phyloP scores from a whole-genome alignment of 148 eudicot genomes.

The Drosera capensis region DNA sequence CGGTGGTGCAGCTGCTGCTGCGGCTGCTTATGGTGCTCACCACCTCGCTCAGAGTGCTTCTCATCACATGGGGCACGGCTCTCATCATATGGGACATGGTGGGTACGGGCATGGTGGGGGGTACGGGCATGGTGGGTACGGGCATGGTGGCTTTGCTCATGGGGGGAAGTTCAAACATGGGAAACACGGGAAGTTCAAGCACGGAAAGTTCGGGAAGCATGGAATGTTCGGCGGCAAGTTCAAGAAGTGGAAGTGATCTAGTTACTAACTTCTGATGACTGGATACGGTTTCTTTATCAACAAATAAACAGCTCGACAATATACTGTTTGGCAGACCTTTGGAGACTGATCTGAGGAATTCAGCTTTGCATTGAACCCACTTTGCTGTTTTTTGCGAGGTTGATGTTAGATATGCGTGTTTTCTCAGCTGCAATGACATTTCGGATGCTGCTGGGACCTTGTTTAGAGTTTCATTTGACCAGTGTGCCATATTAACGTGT shows the following conservation, averaged over 20 bases:
- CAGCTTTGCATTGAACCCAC: too few relatives aligned
- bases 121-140: slow-evolving; percentile 8
- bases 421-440: too few relatives aligned
- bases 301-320: neutral
- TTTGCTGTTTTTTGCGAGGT: too few relatives aligned
- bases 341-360: too few relatives aligned
- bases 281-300: neutral
- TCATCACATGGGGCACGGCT: slow-evolving; percentile 6
- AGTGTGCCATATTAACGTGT: too few relatives aligned
- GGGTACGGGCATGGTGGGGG: slow-evolving; percentile 3
- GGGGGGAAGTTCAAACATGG: slow-evolving; percentile 8
- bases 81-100: slow-evolving; percentile 1
- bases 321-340: too few relatives aligned
- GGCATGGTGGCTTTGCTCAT: slow-evolving; percentile 12
- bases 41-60: slow-evolving; percentile 15
- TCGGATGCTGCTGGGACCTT: too few relatives aligned
- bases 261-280: neutral
- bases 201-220: slow-evolving; percentile 4
- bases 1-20: slow-evolving; percentile 32
- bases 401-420: too few relatives aligned
- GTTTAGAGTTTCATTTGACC: too few relatives aligned
- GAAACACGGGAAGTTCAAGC: slow-evolving; percentile 12
- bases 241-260: slow-evolving; percentile 6
- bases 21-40: slow-evolving; percentile 27
- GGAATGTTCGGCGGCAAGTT: slow-evolving; percentile 3